Percentiles rank a stretch among this genome's conserved stretches.
Evolutionary conservation across 495 filamentous ascomycete genomes (phyloP).

Genomic region (Chaetomidium leptoderma): DNA sequence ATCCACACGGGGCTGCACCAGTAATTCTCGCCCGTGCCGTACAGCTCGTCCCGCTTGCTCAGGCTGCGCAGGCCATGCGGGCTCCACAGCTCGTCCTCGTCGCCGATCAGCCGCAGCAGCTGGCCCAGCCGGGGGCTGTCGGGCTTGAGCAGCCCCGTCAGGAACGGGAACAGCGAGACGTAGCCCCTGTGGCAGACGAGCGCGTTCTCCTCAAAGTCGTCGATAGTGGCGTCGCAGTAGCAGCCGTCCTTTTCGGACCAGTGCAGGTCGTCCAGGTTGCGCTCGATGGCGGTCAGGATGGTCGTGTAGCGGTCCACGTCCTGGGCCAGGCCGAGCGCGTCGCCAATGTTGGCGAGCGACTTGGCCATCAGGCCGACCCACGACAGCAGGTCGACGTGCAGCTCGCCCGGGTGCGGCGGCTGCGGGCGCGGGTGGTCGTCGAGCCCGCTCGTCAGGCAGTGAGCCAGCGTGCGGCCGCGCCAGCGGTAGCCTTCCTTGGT

Average conservation of each 20-base stretch:
- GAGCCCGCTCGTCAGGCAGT: conserved; percentile 87
- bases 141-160: conserved; percentile 67
- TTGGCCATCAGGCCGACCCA: conserved; percentile 96
- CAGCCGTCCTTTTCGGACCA: conserved; percentile 75
- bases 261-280: conserved; percentile 90
- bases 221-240: conserved; percentile 93
- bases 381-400: conserved; percentile 89
- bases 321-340: conserved; percentile 63
- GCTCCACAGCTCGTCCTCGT: conserved; percentile 84
- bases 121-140: conserved; percentile 68
- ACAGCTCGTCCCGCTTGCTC: conserved; percentile 76
- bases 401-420: conserved; percentile 95
- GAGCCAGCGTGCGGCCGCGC: conserved; percentile 82
- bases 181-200: conserved; percentile 97
- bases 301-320: conserved; percentile 68
- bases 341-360: conserved; percentile 71
- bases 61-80: conserved; percentile 80
- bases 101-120: conserved; percentile 69
- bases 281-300: conserved; percentile 71
- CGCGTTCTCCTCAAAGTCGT: conserved; percentile 85
- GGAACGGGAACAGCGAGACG: conserved; percentile 88
- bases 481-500: conserved; percentile 89
- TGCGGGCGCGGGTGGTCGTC: conserved; percentile 95
- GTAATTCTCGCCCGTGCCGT: conserved; percentile 91
- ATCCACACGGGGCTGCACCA: conserved; percentile 97